Evolutionary conservation across 306 rosid genomes (phyloP).

Genomic region (Macrotyloma uniflorum): DNA sequence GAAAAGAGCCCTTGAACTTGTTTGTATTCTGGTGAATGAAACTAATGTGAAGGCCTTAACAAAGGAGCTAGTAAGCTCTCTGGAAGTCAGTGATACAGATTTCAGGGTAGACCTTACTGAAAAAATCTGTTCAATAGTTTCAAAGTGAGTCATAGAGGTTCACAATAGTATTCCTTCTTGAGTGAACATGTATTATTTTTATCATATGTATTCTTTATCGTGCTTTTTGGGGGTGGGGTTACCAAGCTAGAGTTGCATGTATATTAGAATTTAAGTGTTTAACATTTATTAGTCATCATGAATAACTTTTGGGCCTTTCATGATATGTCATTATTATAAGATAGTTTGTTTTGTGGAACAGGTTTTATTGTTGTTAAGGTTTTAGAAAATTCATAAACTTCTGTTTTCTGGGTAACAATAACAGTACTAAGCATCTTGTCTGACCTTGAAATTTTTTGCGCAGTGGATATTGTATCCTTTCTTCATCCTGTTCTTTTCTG

Average conservation of each 20-base stretch:
- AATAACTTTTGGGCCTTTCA: not conserved
- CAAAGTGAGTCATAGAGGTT: conserved; percentile 9
- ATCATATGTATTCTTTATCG: not conserved
- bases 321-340: not conserved
- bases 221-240: not conserved
- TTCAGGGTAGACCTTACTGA: conserved; percentile 8
- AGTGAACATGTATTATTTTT: not conserved
- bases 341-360: not conserved
- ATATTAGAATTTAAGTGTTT: not conserved
- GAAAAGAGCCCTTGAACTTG: conserved; percentile 22
- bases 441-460: not conserved
- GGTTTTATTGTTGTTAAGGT: not conserved
- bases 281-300: not conserved
- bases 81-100: conserved; percentile 13
- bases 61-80: conserved; percentile 7
- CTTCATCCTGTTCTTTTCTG: not conserved
- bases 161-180: not conserved
- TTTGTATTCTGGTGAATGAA: conserved; percentile 14
- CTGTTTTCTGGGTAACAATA: not conserved
- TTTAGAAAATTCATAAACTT: not conserved
- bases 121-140: conserved; percentile 8
- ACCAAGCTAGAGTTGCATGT: not conserved
- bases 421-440: not conserved
- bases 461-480: not conserved
- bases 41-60: conserved; percentile 13